Evolutionary conservation across 495 filamentous ascomycete species (phyloP), one percentile per base, ranked within the genome.

Genomic region (Lepidopterella palustris): DNA sequence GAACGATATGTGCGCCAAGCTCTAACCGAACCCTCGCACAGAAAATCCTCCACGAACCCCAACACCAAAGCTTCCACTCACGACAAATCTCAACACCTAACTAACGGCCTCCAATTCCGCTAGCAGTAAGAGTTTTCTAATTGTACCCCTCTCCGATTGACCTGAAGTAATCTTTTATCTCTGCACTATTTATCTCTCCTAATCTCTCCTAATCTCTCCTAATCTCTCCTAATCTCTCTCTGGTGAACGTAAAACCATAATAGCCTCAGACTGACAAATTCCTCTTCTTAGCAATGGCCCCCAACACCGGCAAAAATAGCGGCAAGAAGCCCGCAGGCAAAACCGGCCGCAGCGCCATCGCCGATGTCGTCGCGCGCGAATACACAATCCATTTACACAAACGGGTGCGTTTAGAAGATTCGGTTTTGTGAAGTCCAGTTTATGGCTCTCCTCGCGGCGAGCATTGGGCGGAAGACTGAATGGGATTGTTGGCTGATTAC

Each of bases 301-400:
- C 39, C 40, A 24, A 24, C 4, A 24, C 40, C 26, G 32, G 27
- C 4, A 65, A 61, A 25, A 32, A 28, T 21, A 49, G 15, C 11
- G 53, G 45, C 31, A 64, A 68, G 61, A 68, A 68, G 58, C 65
- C 82, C 61, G 81, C 82, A 67, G 82, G 79, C 75, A 95, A 95
- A 86, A 79, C 79, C 71, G 72, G 74, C 69, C 88, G 92, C 73
- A 96, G 91, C 74, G 93, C 93, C 78, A 95, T 97, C 76, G 87
- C 88, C 73, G 92, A 97, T 78, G 95, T 97, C 71, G 93, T 99
- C 73, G 85, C 93, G 60, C 90, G 93, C 83, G 95, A 99, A 82
- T 99, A 97, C 85, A 99, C 93, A 76, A 99, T 99, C 83, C 92
- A 99, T 84, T 79, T 99, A 64, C 93, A 99, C 87, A 97, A 95